These are phyloP conservation scores for Sugiyamaella chiloensis DNA, from an alignment of 805 yeast species.

Conservation along the genomic window DNA sequence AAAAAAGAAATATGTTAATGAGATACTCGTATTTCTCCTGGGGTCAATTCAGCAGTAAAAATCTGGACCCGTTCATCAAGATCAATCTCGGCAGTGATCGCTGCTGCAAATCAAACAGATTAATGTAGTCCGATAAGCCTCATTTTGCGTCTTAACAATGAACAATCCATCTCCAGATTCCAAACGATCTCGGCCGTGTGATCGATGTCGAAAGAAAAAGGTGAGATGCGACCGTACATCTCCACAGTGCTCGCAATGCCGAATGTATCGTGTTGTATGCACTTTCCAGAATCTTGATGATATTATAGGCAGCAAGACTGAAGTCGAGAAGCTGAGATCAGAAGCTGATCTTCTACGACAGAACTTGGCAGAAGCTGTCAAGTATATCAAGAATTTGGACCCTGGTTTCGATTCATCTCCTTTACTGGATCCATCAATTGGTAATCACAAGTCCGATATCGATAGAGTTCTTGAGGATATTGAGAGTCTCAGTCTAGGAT, in stretches of 20 bases:
- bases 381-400: background rate
- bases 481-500: background rate
- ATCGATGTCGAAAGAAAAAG: background rate
- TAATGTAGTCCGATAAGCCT: too few species aligned
- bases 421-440: background rate
- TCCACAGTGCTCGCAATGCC: slow-evolving; percentile 1
- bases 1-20: too few species aligned
- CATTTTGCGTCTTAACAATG: too few species aligned
- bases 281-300: background rate
- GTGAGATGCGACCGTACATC: background rate
- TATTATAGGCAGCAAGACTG: background rate
- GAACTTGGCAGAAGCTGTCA: background rate
- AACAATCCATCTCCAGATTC: too few species aligned
- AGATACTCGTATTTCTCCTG: too few species aligned
- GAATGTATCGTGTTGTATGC: background rate
- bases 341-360: too few species aligned
- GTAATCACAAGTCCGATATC: background rate
- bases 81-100: too few species aligned
- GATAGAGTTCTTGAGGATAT: background rate
- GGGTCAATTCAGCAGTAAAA: too few species aligned
- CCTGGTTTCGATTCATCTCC: background rate
- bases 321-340: background rate
- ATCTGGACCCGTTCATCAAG: too few species aligned
- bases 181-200: background rate
- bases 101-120: too few species aligned